phyloP scores from a whole-genome alignment of 352 stramenopile species.

The Hyaloperonospora arabidopsidis region DNA sequence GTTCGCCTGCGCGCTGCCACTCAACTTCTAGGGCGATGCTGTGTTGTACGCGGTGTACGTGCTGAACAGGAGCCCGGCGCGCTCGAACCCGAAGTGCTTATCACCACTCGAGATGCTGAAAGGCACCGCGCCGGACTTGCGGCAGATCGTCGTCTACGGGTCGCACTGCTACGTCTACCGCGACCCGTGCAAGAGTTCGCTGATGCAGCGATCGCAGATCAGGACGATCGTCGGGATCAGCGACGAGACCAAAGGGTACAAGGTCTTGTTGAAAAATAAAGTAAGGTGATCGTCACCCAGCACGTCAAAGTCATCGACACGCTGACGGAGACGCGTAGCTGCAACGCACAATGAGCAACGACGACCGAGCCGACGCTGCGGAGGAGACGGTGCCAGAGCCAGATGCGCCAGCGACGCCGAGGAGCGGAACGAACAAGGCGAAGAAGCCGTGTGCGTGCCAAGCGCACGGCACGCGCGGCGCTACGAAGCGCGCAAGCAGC shows the following conservation, averaged over 20 bases:
- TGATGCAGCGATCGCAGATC: too few relatives aligned
- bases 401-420: neutral
- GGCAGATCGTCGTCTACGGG: conserved; percentile 10
- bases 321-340: neutral
- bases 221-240: too few relatives aligned
- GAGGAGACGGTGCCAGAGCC: neutral
- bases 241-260: conserved; percentile 5
- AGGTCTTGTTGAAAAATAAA: too few relatives aligned
- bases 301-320: neutral
- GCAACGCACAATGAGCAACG: too few relatives aligned
- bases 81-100: neutral
- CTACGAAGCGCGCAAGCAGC: neutral
- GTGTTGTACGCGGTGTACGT: conserved; percentile 25
- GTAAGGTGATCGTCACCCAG: neutral
- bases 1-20: conserved; percentile 18
- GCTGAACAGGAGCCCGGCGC: conserved; percentile 17
- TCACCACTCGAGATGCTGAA: conserved; percentile 11
- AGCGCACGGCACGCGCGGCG: neutral
- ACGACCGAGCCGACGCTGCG: neutral
- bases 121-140: neutral
- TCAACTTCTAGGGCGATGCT: conserved; percentile 23
- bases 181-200: conserved; percentile 2
- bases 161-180: conserved; percentile 3
- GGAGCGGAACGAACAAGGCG: neutral
- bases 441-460: neutral